Conservation (phyloP, 176 grass and related monocot species). For the Coix lacrymajobi region DNA sequence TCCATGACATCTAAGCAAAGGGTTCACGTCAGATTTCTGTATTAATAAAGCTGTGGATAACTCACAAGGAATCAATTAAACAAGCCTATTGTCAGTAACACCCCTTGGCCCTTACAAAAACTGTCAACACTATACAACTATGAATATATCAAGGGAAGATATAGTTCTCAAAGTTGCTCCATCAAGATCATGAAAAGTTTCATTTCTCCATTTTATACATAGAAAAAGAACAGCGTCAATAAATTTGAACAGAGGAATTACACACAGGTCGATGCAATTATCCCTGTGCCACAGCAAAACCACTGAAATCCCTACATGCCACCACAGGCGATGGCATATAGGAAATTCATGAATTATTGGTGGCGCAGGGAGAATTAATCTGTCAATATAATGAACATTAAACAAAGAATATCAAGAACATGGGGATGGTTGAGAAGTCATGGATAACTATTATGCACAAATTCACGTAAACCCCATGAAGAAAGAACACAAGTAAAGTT, state of each 20-base stretch:
- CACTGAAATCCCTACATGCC: background rate
- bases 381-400: background rate
- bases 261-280: background rate
- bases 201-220: background rate
- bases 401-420: background rate
- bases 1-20: conserved; percentile 5
- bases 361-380: background rate
- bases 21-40: background rate
- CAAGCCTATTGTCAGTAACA: background rate
- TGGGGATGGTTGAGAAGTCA: background rate
- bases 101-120: background rate
- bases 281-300: background rate
- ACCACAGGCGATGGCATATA: background rate
- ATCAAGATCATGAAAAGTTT: background rate
- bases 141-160: background rate
- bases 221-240: background rate
- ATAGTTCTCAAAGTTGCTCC: background rate
- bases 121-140: background rate
- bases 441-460: background rate
- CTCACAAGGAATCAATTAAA: background rate
- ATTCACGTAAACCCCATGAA: conserved; percentile 9
- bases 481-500: background rate
- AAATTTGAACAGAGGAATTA: background rate
- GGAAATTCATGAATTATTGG: background rate
- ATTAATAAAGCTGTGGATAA: conserved; percentile 19